A percentile compares a stretch with the other conserved stretches of the same genome.
Conservation (phyloP, 2,329 filamentous ascomycete species). For the Diatrype stigma region DNA sequence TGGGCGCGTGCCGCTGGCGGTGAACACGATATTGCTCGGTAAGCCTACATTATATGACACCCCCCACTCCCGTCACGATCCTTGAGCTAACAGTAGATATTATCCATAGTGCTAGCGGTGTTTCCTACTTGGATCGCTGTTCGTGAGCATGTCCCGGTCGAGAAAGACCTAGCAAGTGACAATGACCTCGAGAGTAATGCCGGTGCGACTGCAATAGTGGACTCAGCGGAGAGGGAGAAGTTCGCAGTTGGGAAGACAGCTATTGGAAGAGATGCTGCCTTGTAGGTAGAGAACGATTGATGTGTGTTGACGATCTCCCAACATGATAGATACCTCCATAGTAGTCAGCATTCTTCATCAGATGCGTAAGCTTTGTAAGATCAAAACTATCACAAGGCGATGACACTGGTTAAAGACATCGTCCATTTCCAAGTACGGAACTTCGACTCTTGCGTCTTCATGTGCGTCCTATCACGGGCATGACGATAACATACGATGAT, state of each 20-base stretch:
- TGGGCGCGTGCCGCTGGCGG: constrained; percentile 33
- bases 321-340: no score
- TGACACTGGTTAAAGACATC: no score
- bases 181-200: constrained; percentile 15
- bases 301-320: no score
- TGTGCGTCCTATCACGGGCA: no score
- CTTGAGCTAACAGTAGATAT: not conserved
- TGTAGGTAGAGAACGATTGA: no score
- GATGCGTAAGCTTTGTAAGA: no score
- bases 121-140: constrained; percentile 30
- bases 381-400: no score
- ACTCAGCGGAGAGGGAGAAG: constrained; percentile 12
- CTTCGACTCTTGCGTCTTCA: no score
- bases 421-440: no score
- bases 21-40: constrained; percentile 36
- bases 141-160: constrained; percentile 24
- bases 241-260: constrained; percentile 12
- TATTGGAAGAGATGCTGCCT: constrained; percentile 5
- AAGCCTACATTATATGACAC: constrained; percentile 6
- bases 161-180: constrained; percentile 9
- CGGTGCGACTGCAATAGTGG: constrained; percentile 3
- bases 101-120: constrained; percentile 20
- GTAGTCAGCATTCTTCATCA: no score
- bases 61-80: not conserved
- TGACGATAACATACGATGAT: no score